Evolutionary conservation across 1,284 basidiomycete species (phyloP).

Genomic region (Ceratobasidium sp.): DNA sequence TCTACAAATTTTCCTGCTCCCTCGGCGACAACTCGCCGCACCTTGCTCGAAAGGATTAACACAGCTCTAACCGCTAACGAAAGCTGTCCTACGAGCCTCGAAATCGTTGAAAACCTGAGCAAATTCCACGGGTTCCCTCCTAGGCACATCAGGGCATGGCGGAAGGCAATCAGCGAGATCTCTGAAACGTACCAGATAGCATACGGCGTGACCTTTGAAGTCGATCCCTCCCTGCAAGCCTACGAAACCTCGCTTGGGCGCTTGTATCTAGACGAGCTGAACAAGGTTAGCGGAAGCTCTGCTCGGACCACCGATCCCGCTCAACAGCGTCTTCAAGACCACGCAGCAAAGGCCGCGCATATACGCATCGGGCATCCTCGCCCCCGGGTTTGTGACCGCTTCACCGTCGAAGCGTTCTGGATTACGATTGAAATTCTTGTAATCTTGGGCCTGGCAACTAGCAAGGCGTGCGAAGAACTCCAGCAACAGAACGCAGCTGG

Average conservation of each 20-base stretch:
- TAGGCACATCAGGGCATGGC: conserved; percentile 50
- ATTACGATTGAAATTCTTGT: conserved; percentile 53
- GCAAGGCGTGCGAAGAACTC: conserved; percentile 8
- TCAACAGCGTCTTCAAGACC: conserved; percentile 53
- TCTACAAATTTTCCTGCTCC: too few relatives aligned
- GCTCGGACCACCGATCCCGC: conserved; percentile 46
- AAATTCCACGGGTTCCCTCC: conserved; percentile 1
- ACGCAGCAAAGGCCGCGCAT: conserved; percentile 53
- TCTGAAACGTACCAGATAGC: conserved; percentile 53
- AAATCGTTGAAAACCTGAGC: conserved; percentile 2
- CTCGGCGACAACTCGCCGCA: too few relatives aligned
- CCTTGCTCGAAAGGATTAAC: background rate
- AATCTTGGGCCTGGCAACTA: background rate
- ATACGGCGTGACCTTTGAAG: conserved; percentile 52
- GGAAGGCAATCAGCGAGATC: conserved; percentile 49
- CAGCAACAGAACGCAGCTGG: background rate
- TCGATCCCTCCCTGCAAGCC: conserved; percentile 59
- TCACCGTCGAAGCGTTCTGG: conserved; percentile 62
- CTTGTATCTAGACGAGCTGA: conserved; percentile 58
- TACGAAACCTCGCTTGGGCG: conserved; percentile 61
- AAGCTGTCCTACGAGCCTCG: background rate
- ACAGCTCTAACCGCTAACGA: background rate
- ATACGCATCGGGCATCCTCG: conserved; percentile 61
- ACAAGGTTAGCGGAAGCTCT: background rate
- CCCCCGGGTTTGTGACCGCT: conserved; percentile 61